Evolutionary conservation across 2,329 filamentous ascomycete genomes (phyloP).

Genomic region (Fusarium pseudonygamai): DNA sequence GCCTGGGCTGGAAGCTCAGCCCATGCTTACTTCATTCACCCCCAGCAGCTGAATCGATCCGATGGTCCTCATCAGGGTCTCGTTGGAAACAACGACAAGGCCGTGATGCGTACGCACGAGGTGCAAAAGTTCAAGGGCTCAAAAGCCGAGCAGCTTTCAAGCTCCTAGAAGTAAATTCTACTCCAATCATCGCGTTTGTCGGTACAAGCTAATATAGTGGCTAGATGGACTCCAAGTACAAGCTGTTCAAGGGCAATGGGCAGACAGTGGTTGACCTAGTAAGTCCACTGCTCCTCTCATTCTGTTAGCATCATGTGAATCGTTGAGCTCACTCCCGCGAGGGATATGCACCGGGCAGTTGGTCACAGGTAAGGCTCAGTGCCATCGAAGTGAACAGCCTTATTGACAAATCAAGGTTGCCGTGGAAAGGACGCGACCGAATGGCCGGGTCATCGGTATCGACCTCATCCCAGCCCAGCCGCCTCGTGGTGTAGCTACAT

Average conservation of each 20-base stretch:
- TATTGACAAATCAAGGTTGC: constrained; percentile 70
- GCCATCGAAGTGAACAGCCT: not conserved
- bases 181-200: too few species aligned
- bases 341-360: constrained; percentile 81
- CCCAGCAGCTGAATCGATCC: not conserved
- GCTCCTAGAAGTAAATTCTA: constrained; percentile 74
- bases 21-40: not conserved
- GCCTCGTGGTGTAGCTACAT: constrained; percentile 88
- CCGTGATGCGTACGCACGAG: constrained; percentile 75
- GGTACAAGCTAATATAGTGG: not conserved
- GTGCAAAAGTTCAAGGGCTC: constrained; percentile 80
- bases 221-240: constrained; percentile 84
- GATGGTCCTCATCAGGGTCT: constrained; percentile 67
- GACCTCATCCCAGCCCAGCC: constrained; percentile 94
- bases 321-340: constrained; percentile 45
- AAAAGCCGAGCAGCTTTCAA: constrained; percentile 96
- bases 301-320: not conserved
- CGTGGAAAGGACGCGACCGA: constrained; percentile 76
- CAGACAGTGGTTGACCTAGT: constrained; percentile 93
- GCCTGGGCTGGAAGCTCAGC: not conserved
- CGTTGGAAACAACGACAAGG: constrained; percentile 85
- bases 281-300: constrained; percentile 44
- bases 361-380: constrained; percentile 67
- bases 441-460: constrained; percentile 86
- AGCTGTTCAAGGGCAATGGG: constrained; percentile 74